Evolutionary conservation across 2,329 filamentous ascomycete genomes (phyloP).

Genomic region (Chaetomium strumarium): DNA sequence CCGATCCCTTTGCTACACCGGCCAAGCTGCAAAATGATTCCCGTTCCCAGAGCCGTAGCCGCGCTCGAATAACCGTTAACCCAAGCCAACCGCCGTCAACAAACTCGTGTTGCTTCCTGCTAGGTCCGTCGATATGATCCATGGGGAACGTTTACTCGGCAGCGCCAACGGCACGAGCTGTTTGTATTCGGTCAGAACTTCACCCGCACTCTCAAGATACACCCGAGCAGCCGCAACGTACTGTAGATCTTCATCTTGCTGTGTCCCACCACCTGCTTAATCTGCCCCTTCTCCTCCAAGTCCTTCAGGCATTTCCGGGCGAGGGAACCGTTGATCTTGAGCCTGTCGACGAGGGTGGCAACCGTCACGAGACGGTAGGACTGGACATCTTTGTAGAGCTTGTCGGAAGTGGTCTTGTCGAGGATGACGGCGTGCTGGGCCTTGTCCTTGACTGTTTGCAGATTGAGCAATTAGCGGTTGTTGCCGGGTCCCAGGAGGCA

Average conservation of each 20-base stretch:
- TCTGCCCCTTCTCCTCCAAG: slow-evolving; percentile 95
- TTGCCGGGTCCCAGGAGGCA: slow-evolving; percentile 4
- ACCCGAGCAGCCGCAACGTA: slow-evolving; percentile 34
- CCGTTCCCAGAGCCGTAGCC: slow-evolving; percentile 28
- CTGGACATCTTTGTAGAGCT: slow-evolving; percentile 99
- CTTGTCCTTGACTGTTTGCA: slow-evolving; percentile 89
- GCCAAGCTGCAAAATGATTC: slow-evolving; percentile 28
- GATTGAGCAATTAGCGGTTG: slow-evolving; percentile 16
- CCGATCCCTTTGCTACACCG: slow-evolving; percentile 33
- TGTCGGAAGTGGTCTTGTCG: slow-evolving; percentile 95
- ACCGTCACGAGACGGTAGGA: slow-evolving; percentile 99
- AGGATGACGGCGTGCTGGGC: slow-evolving; percentile 98
- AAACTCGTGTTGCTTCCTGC: slow-evolving; percentile 23
- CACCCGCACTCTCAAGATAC: neutral
- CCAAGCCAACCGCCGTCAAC: slow-evolving; percentile 26
- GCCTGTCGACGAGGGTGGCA: slow-evolving; percentile 95
- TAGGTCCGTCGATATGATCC: slow-evolving; percentile 24
- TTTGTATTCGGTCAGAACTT: slow-evolving; percentile 23
- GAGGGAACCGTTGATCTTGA: slow-evolving; percentile 99
- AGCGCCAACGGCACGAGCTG: slow-evolving; percentile 57
- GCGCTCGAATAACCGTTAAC: slow-evolving; percentile 28
- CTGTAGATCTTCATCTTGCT: slow-evolving; percentile 99
- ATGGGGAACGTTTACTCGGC: slow-evolving; percentile 35
- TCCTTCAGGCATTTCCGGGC: slow-evolving; percentile 84
- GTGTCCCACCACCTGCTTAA: slow-evolving; percentile 96